Evolutionary conservation across 257 asterid genomes (phyloP).

Genomic region (Ilex asprella): DNA sequence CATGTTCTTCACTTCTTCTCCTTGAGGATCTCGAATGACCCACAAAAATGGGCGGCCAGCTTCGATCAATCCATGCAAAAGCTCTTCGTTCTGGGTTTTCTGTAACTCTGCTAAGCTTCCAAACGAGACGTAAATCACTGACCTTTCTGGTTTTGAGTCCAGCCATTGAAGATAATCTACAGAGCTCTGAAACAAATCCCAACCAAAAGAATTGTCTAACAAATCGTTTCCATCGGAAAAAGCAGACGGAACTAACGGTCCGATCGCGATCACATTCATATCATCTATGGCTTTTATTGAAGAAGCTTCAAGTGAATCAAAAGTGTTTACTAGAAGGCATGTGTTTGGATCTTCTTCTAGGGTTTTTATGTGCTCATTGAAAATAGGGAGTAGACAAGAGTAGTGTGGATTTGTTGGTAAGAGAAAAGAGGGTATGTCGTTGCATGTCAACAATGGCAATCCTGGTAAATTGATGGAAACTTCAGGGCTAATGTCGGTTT

Average conservation of each 20-base stretch:
- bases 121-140: conserved; percentile 53
- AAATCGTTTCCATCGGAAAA: conserved; percentile 26
- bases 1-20: conserved; percentile 21
- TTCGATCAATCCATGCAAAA: conserved; percentile 26
- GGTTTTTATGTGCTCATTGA: conserved; percentile 35
- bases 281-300: conserved; percentile 20
- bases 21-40: conserved; percentile 31
- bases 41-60: conserved; percentile 37
- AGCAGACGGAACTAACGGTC: conserved; percentile 51
- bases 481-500: conserved; percentile 2
- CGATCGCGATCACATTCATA: conserved; percentile 31
- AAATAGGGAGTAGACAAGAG: conserved; percentile 6
- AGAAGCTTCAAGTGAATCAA: conserved; percentile 38
- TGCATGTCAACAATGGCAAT: conserved; percentile 30
- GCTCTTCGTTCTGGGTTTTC: conserved; percentile 40
- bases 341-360: conserved; percentile 31
- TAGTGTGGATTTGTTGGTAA: conserved; percentile 14
- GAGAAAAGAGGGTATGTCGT: conserved; percentile 38
- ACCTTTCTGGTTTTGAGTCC: conserved; percentile 22
- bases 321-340: conserved; percentile 38
- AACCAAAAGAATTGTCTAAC: conserved; percentile 35
- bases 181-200: conserved; percentile 27
- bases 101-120: conserved; percentile 39
- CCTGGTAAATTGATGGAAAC: conserved; percentile 19
- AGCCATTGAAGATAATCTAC: conserved; percentile 40